A percentile compares a stretch with the other conserved stretches of the same genome.
Evolutionary conservation across 495 filamentous ascomycete species (phyloP).

Genomic region (Podospora appendiculata): DNA sequence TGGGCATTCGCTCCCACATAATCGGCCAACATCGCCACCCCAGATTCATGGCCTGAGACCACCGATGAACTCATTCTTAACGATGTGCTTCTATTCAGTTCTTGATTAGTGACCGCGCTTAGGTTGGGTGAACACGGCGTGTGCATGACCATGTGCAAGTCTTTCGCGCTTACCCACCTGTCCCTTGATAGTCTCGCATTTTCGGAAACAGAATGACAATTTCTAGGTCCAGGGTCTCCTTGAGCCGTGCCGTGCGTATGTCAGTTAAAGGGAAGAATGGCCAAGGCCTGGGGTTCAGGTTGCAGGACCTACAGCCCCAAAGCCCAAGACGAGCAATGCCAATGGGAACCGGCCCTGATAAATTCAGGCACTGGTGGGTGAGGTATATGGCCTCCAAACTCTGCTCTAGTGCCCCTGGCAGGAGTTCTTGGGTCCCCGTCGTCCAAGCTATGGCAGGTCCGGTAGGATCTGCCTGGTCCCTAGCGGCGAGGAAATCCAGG

Average conservation of each 20-base stretch:
- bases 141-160: neutral
- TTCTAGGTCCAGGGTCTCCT: no score
- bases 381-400: neutral
- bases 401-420: neutral
- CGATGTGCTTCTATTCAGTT: neutral
- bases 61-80: constrained; percentile 6
- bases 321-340: neutral
- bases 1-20: neutral
- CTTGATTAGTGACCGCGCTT: neutral
- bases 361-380: neutral
- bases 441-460: neutral
- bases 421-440: neutral
- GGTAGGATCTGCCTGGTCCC: neutral
- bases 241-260: no score
- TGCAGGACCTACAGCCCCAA: neutral
- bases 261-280: no score
- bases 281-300: neutral
- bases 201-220: no score
- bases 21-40: neutral
- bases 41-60: constrained; percentile 1
- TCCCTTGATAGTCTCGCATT: no score
- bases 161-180: neutral
- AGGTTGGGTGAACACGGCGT: no score
- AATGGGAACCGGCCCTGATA: neutral
- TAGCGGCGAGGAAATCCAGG: neutral